These are phyloP conservation scores for Sphaerulina populicola DNA, from an alignment of 2,329 filamentous ascomycete species.

Conservation along the genomic window DNA sequence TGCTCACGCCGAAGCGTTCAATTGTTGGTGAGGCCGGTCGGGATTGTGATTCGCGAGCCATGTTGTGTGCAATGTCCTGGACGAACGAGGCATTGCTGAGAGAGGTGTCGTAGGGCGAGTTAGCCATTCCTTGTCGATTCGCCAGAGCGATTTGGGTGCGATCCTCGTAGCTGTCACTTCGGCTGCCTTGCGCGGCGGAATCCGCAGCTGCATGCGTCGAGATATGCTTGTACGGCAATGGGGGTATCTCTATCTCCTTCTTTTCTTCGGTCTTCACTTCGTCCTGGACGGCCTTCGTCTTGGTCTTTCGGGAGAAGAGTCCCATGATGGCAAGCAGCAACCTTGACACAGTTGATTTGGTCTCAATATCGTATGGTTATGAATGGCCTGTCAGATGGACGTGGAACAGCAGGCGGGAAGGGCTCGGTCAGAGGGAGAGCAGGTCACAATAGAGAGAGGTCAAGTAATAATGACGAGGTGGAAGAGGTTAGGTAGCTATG, in stretches of 20 bases:
- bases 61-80: slow-evolving; percentile 7
- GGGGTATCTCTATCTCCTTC: slow-evolving; percentile 39
- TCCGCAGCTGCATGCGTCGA: slow-evolving; percentile 56
- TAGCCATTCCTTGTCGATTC: slow-evolving; percentile 3
- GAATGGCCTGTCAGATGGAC: not conserved
- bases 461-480: not conserved
- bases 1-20: not conserved
- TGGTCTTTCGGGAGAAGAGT: slow-evolving; percentile 48
- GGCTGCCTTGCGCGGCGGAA: slow-evolving; percentile 45
- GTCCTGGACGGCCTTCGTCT: slow-evolving; percentile 32
- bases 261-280: slow-evolving; percentile 47
- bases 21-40: not conserved
- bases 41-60: slow-evolving; percentile 5
- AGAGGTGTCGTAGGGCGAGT: slow-evolving; percentile 8
- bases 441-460: not conserved
- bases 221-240: slow-evolving; percentile 49
- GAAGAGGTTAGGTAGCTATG: not conserved
- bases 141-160: slow-evolving; percentile 4
- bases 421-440: not conserved
- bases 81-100: slow-evolving; percentile 5
- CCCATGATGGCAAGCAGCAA: slow-evolving; percentile 38
- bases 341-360: not conserved
- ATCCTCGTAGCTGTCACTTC: slow-evolving; percentile 34
- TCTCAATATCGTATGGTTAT: not conserved
- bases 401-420: not conserved